These are phyloP conservation scores for Leishmania mexicana DNA, from an alignment of 208 protist species.

Conservation along the genomic window DNA sequence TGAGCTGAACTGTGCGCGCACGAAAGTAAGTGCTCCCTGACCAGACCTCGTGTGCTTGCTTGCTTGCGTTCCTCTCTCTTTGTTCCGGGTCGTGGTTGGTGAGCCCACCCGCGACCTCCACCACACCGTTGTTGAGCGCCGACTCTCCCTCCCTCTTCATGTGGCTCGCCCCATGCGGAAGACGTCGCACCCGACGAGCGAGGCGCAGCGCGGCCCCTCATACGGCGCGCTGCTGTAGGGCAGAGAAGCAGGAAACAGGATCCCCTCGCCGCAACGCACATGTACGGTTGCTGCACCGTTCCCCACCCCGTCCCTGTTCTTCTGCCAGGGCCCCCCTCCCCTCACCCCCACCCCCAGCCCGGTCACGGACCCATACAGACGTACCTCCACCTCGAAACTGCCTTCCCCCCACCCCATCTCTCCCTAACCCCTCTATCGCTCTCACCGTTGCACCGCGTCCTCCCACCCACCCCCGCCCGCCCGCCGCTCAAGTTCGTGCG, in stretches of 20 bases:
- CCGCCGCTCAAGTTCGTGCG: neutral
- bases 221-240: neutral
- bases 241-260: slow-evolving; percentile 1
- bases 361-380: neutral
- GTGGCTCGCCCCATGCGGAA: neutral
- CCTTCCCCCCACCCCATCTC: neutral
- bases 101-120: too few relatives aligned
- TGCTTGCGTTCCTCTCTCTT: neutral
- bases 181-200: neutral
- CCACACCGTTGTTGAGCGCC: neutral
- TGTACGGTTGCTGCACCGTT: neutral
- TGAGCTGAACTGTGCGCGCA: neutral
- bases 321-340: neutral
- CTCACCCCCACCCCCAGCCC: neutral
- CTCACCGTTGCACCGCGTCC: neutral
- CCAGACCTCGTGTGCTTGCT: neutral
- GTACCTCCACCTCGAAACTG: neutral
- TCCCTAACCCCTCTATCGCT: neutral
- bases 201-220: neutral
- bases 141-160: too few relatives aligned
- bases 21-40: neutral
- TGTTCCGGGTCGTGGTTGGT: neutral
- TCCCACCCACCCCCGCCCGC: neutral
- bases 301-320: neutral
- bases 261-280: neutral